A percentile compares a stretch with the other conserved stretches of the same genome.
Conservation (phyloP, 2,329 filamentous ascomycete genomes). For the Chrysoporthe austroafricana region DNA sequence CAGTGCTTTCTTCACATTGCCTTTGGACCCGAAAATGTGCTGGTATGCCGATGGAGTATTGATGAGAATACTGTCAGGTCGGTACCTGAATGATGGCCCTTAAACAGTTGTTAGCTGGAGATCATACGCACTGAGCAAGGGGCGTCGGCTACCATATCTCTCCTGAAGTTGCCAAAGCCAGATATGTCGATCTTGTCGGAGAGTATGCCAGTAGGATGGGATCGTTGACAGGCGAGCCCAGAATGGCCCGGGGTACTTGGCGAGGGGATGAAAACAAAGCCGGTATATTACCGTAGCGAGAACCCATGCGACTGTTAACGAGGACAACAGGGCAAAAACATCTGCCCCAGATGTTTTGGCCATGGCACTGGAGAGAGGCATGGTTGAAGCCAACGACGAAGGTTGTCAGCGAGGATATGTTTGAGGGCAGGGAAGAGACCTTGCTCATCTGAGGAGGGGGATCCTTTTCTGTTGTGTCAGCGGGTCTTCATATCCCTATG, state of each 20-base stretch:
- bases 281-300: slow-evolving; percentile 21
- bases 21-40: slow-evolving; percentile 26
- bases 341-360: background rate
- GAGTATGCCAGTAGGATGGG: slow-evolving; percentile 21
- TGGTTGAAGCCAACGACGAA: background rate
- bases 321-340: slow-evolving; percentile 9
- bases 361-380: background rate
- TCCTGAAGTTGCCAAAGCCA: slow-evolving; percentile 21
- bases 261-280: slow-evolving; percentile 23
- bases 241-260: slow-evolving; percentile 25
- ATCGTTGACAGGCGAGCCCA: slow-evolving; percentile 23
- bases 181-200: slow-evolving; percentile 22
- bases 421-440: background rate
- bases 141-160: slow-evolving; percentile 16
- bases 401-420: background rate
- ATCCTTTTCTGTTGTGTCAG: background rate
- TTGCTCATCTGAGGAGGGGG: background rate
- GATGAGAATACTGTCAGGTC: slow-evolving; percentile 32
- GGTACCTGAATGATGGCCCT: slow-evolving; percentile 23
- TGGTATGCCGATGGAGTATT: slow-evolving; percentile 27
- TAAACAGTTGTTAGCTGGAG: background rate
- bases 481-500: background rate
- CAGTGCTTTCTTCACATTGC: slow-evolving; percentile 26
- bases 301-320: slow-evolving; percentile 10
- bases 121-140: background rate